Evolutionary conservation across 257 asterid genomes (phyloP).

Genomic region (Ophiorrhiza pumila): DNA sequence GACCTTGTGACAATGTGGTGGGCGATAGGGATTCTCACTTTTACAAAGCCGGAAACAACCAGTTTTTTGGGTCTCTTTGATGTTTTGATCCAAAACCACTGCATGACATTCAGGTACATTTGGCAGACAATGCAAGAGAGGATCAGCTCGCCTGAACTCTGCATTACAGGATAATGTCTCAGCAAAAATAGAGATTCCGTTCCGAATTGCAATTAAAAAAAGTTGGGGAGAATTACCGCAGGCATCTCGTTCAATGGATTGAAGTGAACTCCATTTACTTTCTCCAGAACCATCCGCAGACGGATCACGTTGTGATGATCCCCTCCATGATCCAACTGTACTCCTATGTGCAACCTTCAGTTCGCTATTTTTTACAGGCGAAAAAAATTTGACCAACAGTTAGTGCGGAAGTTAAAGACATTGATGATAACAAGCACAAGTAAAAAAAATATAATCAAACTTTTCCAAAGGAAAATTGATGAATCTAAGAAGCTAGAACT

Average conservation of each 20-base stretch:
- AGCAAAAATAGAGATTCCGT: background rate
- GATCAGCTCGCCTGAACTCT: constrained; percentile 21
- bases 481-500: background rate
- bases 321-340: constrained; percentile 18
- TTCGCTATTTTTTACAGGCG: constrained; percentile 25
- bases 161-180: constrained; percentile 22
- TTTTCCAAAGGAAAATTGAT: background rate
- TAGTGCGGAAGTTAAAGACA: background rate
- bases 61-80: constrained; percentile 15
- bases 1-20: constrained; percentile 54
- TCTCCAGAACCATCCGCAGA: constrained; percentile 12
- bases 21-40: constrained; percentile 54
- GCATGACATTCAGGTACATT: constrained; percentile 22
- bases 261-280: background rate
- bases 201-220: background rate
- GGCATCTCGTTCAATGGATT: constrained; percentile 19
- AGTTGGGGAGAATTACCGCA: constrained; percentile 3
- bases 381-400: background rate
- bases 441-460: too few relatives aligned
- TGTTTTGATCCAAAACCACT: constrained; percentile 24
- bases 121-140: constrained; percentile 11
- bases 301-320: constrained; percentile 14
- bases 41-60: constrained; percentile 34
- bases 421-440: background rate
- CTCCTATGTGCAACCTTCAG: constrained; percentile 28